Evolutionary conservation across 2,329 filamentous ascomycete genomes (phyloP), one percentile per base, ranked within the genome.

Genomic region (Penicillium sp.): DNA sequence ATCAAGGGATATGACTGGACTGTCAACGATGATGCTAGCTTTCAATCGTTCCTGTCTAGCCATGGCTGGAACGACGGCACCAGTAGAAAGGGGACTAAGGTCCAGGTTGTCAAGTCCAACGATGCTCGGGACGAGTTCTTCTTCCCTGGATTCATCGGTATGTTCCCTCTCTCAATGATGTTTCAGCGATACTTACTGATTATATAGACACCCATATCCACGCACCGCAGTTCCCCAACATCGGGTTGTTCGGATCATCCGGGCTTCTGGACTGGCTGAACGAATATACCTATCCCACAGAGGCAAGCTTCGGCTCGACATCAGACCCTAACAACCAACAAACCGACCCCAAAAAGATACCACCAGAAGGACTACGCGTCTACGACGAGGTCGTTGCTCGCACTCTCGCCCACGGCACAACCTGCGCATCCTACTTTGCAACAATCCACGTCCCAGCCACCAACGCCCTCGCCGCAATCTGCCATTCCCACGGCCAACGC

Each of bases 251-350:
- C 75, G 95, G 95, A 72, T 95, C 93, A 68, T 90, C 91, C 0
- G 97, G 93, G 0, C 88, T 99, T 33, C 86, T 99, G 17, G 90
- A 95, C 79, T 99, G 95, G 95, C 84, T 99, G 4, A 86, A 93
- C 71, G 94, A 84, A 19, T 98, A 99, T 81, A 99, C 95, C 0
- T 99, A 97, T 74, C 95, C 95, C 0, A 86, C 97, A 65, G 95
- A 99, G 78, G 83, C 89, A 1, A 93, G 90, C 12, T 87, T 97
- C 62, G 80, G 83, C 6, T 70, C 72, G 40, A 61, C 63, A 26
- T 65, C 66, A 3, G 63, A 68, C 30, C 58, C 61, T 0, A 60
- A 64, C 4, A 67, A 62, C 24, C 49, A 58, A n/a, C 42, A 65
- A 8, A 60, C 60, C 4, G 50, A 67, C 45, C 62, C 73, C 54